Conservation (phyloP, 257 asterid genomes). For the Linderniella brevidens region DNA sequence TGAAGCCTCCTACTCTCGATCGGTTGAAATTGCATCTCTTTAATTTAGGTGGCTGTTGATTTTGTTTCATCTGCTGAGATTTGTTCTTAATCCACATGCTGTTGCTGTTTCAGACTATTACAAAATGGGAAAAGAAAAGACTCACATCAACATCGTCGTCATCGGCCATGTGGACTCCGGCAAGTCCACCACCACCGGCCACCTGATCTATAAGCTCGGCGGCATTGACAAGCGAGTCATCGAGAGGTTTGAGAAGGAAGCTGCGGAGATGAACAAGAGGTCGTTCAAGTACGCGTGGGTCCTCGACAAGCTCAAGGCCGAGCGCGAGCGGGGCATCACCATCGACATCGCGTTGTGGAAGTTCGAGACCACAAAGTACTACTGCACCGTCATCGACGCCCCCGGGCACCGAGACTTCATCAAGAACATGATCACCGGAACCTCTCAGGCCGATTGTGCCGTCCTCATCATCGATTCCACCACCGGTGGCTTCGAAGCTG, state of each 20-base stretch:
- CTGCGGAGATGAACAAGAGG: constrained; percentile 29
- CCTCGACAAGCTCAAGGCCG: constrained; percentile 36
- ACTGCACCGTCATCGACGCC: constrained; percentile 31
- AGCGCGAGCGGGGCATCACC: constrained; percentile 33
- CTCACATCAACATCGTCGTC: constrained; percentile 45
- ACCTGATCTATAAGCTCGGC: constrained; percentile 53
- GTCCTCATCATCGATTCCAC: constrained; percentile 30
- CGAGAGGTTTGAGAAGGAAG: constrained; percentile 44
- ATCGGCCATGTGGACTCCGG: constrained; percentile 61
- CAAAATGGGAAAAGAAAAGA: constrained; percentile 37
- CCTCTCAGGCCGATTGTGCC: constrained; percentile 27
- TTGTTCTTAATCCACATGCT: too few relatives aligned
- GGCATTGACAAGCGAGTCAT: constrained; percentile 57
- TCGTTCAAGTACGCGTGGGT: constrained; percentile 30
- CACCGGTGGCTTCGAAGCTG: constrained; percentile 35
- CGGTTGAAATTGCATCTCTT: too few relatives aligned
- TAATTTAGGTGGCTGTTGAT: too few relatives aligned
- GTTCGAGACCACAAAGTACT: constrained; percentile 31
- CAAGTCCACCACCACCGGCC: constrained; percentile 48
- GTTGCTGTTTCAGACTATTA: too few relatives aligned
- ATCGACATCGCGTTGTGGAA: constrained; percentile 35
- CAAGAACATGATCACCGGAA: constrained; percentile 31
- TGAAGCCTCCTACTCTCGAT: too few relatives aligned
- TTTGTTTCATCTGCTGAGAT: too few relatives aligned
- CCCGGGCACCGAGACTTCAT: constrained; percentile 29